A percentile compares a stretch with the other conserved stretches of the same genome.
These are phyloP conservation scores for Termitomyces sp. DNA, from an alignment of 768 basidiomycete genomes.

Conservation along the genomic window DNA sequence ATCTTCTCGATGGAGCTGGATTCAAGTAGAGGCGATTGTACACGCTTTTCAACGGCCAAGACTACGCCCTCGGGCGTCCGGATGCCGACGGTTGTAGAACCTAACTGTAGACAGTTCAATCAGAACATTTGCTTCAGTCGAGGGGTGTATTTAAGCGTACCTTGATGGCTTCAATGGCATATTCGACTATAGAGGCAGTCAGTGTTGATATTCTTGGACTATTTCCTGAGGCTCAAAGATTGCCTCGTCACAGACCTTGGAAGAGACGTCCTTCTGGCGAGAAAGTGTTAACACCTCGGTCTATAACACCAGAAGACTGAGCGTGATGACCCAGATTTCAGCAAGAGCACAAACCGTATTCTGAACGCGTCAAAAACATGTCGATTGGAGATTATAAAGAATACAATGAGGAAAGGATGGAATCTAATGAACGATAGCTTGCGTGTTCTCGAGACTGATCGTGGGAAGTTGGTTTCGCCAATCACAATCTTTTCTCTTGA, in stretches of 20 bases:
- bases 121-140: constrained; percentile 3
- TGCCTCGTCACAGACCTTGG: constrained; percentile 65
- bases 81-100: constrained; percentile 96
- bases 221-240: neutral
- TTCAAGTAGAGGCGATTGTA: constrained; percentile 94
- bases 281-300: constrained; percentile 98
- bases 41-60: constrained; percentile 97
- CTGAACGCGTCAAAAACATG: constrained; percentile 95
- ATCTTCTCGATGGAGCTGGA: constrained; percentile 98
- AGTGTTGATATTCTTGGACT: constrained; percentile 1
- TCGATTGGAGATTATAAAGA: constrained; percentile 19
- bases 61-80: constrained; percentile 88
- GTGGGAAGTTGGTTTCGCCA: constrained; percentile 33
- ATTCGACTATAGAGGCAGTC: constrained; percentile 66
- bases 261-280: constrained; percentile 98
- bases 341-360: constrained; percentile 66
- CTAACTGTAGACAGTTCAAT: constrained; percentile 61
- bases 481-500: constrained; percentile 36
- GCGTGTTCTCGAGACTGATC: constrained; percentile 34
- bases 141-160: constrained; percentile 36
- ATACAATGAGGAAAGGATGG: constrained; percentile 22
- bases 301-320: constrained; percentile 34
- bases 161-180: constrained; percentile 99
- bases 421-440: constrained; percentile 26
- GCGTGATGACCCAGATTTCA: neutral